Conservation (phyloP, 2,329 filamentous ascomycete genomes). For the Sclerotinia subarctica region DNA sequence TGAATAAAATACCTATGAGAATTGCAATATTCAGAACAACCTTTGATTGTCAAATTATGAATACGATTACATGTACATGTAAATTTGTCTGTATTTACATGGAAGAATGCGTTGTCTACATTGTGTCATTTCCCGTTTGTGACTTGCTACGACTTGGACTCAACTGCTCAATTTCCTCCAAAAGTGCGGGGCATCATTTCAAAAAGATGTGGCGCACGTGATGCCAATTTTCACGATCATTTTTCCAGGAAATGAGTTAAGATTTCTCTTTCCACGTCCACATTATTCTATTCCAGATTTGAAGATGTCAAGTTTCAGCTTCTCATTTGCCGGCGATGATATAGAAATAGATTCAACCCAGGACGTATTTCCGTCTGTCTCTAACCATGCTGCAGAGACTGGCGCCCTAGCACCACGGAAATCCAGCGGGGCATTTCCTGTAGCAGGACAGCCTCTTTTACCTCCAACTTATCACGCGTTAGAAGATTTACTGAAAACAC, state of each 20-base stretch:
- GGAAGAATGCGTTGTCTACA: neutral
- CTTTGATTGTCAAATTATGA: neutral
- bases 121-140: neutral
- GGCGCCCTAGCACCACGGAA: conserved; percentile 30
- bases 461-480: conserved; percentile 52
- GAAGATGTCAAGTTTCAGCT: conserved; percentile 39
- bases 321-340: conserved; percentile 61
- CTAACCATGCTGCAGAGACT: conserved; percentile 38
- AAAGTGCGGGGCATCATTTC: conserved; percentile 9
- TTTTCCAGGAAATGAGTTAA: neutral
- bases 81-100: neutral
- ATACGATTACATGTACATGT: neutral
- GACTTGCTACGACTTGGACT: neutral
- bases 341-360: conserved; percentile 46
- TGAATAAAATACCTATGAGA: neutral
- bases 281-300: neutral
- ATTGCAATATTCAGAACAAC: neutral
- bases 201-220: neutral
- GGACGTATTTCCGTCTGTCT: conserved; percentile 1
- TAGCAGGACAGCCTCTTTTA: conserved; percentile 58
- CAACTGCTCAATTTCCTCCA: neutral
- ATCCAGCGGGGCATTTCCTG: conserved; percentile 52
- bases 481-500: conserved; percentile 49
- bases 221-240: conserved; percentile 7
- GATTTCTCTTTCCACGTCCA: neutral